Base-by-base conservation (phyloP, 2,329 filamentous ascomycete genomes). In the Fusarium abutilonis region DNA sequence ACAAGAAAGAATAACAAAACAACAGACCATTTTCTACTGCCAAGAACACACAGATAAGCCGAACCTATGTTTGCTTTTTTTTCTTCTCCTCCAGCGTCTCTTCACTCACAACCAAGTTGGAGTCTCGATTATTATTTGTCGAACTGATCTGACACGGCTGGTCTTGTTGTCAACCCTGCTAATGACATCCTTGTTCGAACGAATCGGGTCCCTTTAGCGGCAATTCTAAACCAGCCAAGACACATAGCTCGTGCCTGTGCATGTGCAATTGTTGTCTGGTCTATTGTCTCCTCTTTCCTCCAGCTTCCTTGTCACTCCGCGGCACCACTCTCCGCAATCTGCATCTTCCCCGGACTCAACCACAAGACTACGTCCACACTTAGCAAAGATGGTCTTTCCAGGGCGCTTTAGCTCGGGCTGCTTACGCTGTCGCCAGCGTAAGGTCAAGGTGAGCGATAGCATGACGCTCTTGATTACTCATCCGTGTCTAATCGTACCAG, bases 371-470 rank as follows among this genome's bases (percentile, higher is more conserved):
- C 29, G 39, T 31, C 32, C n/a, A 17, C 15, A 13, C 10, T 19
- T 38, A 34, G 17, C 31, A n/a, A 60, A 26, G 10, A 72, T 72
- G 71, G 71, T 73, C 9, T 73, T 73, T 29, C 71, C 71, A 35
- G 71, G 71, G 19, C 70, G 64, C 32, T 73, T 73, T 63, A 72
- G 68, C 48, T 70, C 70, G 13, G 71, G 71, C 8, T 73, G 71
- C 57, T 47, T 65, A 36, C 71, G 71, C 6, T 73, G 71, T 57
- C 69, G 71, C 11, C 70, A 71, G 21, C 70, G 71, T 10, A 73
- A 73, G 48, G 68, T 73, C 19, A 73, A 73, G 71, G 71, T 68
- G 62, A 67, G 64, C 34, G 9, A 56, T 15, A n/a, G 6, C 5
- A 5, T n/a, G 8, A 13, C 23, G 8, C 2, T 11, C 6, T 34